These are phyloP conservation scores for Fistulifera pelliculosa DNA, from an alignment of 108 stramenopile genomes.

Conservation along the genomic window DNA sequence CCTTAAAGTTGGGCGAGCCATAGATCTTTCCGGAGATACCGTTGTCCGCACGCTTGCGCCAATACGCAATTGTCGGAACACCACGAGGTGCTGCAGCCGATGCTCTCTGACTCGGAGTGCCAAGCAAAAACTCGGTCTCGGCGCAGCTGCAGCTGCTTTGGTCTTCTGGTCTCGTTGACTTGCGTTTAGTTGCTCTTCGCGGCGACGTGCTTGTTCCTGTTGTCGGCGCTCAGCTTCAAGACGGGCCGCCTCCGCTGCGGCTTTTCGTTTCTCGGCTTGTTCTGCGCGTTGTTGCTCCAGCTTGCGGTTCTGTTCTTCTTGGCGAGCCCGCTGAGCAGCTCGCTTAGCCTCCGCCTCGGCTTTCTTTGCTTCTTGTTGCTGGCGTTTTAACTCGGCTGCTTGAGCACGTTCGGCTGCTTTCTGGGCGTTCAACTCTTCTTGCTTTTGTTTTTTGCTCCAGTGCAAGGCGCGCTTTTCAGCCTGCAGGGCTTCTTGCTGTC, in stretches of 20 bases:
- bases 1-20: conserved; percentile 59
- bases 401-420: too few species aligned
- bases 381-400: too few species aligned
- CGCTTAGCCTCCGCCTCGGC: conserved; percentile 13
- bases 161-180: conserved; percentile 7
- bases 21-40: conserved; percentile 55
- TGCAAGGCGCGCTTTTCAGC: too few species aligned
- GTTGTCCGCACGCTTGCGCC: conserved; percentile 54
- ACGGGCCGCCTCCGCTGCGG: conserved; percentile 4
- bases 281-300: conserved; percentile 10
- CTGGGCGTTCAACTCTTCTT: not conserved
- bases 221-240: conserved; percentile 11
- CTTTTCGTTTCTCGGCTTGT: conserved; percentile 4
- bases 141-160: conserved; percentile 13
- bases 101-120: conserved; percentile 8
- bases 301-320: not conserved
- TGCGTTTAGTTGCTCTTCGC: not conserved
- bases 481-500: too few species aligned
- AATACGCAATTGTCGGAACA: conserved; percentile 54
- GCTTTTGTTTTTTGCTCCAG: too few species aligned
- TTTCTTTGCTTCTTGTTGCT: conserved; percentile 12
- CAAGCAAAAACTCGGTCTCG: conserved; percentile 1
- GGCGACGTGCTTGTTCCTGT: conserved; percentile 8
- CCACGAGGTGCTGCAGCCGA: conserved; percentile 37
- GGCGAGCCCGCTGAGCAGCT: conserved; percentile 1